These are phyloP conservation scores for Mesembryanthemum crystallinum DNA, from an alignment of 148 eudicot genomes.

Conservation along the genomic window DNA sequence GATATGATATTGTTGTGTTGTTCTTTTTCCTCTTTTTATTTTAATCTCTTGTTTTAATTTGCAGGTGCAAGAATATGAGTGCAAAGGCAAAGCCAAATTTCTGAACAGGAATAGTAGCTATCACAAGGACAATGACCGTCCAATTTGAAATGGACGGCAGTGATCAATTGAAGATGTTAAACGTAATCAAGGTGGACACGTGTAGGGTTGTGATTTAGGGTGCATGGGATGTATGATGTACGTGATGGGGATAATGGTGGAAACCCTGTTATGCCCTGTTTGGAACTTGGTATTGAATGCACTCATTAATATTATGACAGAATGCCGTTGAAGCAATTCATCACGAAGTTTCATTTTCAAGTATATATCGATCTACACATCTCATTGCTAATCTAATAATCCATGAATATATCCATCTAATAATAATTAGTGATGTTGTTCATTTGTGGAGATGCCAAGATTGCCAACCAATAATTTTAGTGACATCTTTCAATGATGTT, in stretches of 20 bases:
- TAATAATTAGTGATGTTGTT: neutral
- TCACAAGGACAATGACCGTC: conserved; percentile 38
- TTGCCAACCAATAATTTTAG: too few relatives aligned
- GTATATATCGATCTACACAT: neutral
- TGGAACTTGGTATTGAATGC: conserved; percentile 18
- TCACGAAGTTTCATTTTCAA: neutral
- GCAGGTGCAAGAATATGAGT: conserved; percentile 27
- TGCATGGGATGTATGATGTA: neutral
- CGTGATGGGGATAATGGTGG: neutral
- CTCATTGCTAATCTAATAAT: neutral
- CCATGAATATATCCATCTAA: neutral
- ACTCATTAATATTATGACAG: conserved; percentile 23
- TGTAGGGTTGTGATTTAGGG: conserved; percentile 9
- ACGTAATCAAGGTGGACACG: neutral
- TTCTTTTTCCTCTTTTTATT: neutral
- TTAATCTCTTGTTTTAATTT: neutral
- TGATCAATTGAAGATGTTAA: neutral
- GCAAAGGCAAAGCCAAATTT: conserved; percentile 35
- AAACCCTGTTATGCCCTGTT: neutral
- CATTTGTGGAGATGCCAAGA: too few relatives aligned
- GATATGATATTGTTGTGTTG: too few relatives aligned
- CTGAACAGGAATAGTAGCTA: conserved; percentile 33
- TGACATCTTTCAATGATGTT: too few relatives aligned
- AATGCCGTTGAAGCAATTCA: conserved; percentile 31
- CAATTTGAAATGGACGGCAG: conserved; percentile 23